Base-by-base conservation (phyloP, 1,139 yeast species). In the Komagataea norvegica region DNA sequence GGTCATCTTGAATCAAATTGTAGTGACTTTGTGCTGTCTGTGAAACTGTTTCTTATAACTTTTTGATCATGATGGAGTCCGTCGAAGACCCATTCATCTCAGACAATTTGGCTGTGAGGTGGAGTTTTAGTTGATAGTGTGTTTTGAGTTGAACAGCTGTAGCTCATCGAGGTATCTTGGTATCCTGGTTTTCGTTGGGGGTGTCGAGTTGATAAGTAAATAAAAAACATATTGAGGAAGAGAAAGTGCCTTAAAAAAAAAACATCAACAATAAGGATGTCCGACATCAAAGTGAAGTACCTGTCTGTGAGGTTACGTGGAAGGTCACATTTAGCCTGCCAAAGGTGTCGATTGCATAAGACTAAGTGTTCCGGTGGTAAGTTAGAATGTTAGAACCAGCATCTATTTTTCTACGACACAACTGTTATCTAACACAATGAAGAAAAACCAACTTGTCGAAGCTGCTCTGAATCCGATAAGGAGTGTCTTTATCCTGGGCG, bases 401-500 rank as follows among this genome's bases (percentile, higher is more conserved):
- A 44, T 33, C 40, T 11, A 22, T 51, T 18, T 45, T 4, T n/a
- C 24, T 54, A 6, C 44, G 49, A 18, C 46, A 46, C n/a, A 3
- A 17, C 7, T 5, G n/a, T 21, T 21, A 5, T 18, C 23, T 24
- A 26, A 23, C 23, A 14, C 6, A 10, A 13, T 8, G 22, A 13
- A 40, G 53, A 41, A 30, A 39, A 31, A 18, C 52, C 51, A 13
- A 21, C 31, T 5, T 49, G 53, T 26, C 44, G 51, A 15, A 47
- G 46, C 36, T 49, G 53, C 25, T 10, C 29, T 2, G 17, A 35
- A 6, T 22, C 47, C 8, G 39, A 57, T 28, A 64, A 62, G 40
- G 61, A 57, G 8, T 75, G 80, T 46, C 55, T 59, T 4, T 75
- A 74, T 45, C 77, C 77, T 2, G 58, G 61, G 25, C 64, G 70